phyloP scores from a whole-genome alignment of 164 flowering plant genomes.

The Brasenia schreberi region DNA sequence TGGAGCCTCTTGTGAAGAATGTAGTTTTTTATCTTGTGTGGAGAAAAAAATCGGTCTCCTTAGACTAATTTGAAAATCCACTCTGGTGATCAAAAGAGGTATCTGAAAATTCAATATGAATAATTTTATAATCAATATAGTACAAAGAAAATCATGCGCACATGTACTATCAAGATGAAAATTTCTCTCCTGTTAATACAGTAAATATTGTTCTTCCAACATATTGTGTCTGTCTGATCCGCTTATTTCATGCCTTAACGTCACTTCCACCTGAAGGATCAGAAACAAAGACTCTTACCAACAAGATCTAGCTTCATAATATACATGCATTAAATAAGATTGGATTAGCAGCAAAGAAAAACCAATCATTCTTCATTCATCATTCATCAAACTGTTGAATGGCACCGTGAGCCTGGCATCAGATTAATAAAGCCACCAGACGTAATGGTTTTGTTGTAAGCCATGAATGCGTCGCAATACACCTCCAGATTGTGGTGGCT shows the following conservation, averaged over 20 bases:
- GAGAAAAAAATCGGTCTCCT: too few relatives aligned
- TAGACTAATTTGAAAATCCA: too few relatives aligned
- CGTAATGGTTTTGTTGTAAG: slow-evolving; percentile 4
- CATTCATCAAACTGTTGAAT: slow-evolving; percentile 12
- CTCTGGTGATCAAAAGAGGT: too few relatives aligned
- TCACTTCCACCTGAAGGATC: background rate
- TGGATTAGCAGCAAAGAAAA: background rate
- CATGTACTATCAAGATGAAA: too few relatives aligned
- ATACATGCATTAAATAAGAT: background rate
- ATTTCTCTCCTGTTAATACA: background rate
- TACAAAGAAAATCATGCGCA: too few relatives aligned
- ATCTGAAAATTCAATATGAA: too few relatives aligned
- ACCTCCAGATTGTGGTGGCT: slow-evolving; percentile 34
- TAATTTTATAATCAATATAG: too few relatives aligned
- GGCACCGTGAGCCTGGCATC: slow-evolving; percentile 16
- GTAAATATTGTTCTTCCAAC: background rate
- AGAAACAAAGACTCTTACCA: background rate
- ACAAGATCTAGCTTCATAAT: background rate
- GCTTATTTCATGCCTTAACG: background rate
- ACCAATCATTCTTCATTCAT: background rate
- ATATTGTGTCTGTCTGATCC: too few relatives aligned
- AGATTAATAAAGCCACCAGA: slow-evolving; percentile 7
- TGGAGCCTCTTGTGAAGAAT: too few relatives aligned
- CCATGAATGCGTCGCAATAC: slow-evolving; percentile 22
- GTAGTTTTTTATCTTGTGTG: too few relatives aligned